phyloP scores from a whole-genome alignment of 2,329 filamentous ascomycete species.

The Xylaria sp. region DNA sequence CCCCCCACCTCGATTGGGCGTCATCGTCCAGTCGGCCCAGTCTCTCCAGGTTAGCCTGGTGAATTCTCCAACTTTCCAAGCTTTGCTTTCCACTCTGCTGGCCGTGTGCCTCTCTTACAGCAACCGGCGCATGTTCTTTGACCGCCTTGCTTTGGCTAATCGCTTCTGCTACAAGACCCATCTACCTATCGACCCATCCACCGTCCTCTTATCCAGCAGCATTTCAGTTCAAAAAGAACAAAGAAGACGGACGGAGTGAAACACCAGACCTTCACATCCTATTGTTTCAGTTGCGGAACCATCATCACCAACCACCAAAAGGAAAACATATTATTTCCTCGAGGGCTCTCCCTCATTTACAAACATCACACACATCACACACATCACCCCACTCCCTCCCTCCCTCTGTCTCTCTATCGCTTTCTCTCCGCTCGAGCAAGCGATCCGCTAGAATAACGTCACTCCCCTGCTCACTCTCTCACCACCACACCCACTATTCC shows the following conservation, averaged over 20 bases:
- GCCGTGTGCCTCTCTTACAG: background rate
- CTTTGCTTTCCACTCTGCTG: slow-evolving; percentile 21
- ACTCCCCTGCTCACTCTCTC: slow-evolving; percentile 20
- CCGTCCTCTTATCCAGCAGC: background rate
- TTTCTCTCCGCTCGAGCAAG: too few relatives aligned
- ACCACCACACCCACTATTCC: slow-evolving; percentile 29
- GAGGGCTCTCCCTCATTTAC: background rate
- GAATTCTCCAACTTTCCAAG: slow-evolving; percentile 36
- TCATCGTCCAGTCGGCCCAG: slow-evolving; percentile 25
- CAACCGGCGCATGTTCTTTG: slow-evolving; percentile 27
- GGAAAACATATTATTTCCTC: background rate
- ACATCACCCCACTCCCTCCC: slow-evolving; percentile 18
- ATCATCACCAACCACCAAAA: background rate
- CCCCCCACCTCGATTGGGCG: slow-evolving; percentile 39
- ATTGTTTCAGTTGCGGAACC: slow-evolving; percentile 8
- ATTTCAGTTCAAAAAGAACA: slow-evolving; percentile 12
- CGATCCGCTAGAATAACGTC: background rate
- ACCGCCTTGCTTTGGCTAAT: slow-evolving; percentile 28
- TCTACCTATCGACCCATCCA: slow-evolving; percentile 8
- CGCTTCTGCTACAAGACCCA: slow-evolving; percentile 10
- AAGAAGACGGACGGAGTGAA: slow-evolving; percentile 10
- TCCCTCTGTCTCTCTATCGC: background rate
- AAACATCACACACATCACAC: too few relatives aligned
- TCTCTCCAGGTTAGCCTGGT: slow-evolving; percentile 6
- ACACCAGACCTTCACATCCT: background rate